Conservation (phyloP, 805 yeast genomes). For the Nadsonia fulvescens region DNA sequence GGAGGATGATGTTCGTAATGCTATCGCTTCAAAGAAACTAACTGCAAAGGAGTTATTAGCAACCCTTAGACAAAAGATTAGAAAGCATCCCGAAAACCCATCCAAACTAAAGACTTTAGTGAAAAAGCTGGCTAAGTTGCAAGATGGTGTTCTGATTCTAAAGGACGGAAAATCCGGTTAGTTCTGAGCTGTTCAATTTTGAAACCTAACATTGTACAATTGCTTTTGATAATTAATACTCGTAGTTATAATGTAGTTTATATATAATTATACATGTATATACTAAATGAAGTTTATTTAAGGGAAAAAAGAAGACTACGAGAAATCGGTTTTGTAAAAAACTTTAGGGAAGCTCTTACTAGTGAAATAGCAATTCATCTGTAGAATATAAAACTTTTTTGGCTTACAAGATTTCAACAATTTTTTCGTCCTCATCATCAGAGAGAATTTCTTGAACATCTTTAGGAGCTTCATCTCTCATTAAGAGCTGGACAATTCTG, state of each 20-base stretch:
- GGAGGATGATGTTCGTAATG: constrained; percentile 49
- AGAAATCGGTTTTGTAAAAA: too few species aligned
- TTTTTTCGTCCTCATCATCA: constrained; percentile 18
- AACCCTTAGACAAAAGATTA: constrained; percentile 42
- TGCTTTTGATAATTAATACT: too few species aligned
- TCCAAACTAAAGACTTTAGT: constrained; percentile 39
- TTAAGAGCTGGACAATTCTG: constrained; percentile 70
- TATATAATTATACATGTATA: too few species aligned
- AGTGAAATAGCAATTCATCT: too few species aligned
- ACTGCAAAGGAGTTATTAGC: constrained; percentile 47
- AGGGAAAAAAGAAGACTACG: too few species aligned
- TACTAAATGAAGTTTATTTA: too few species aligned
- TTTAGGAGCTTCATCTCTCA: constrained; percentile 63
- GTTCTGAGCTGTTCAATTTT: too few species aligned
- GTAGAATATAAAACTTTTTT: too few species aligned
- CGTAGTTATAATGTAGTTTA: too few species aligned
- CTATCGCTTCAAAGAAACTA: constrained; percentile 28
- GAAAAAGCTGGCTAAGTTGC: constrained; percentile 36
- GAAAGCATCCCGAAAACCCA: constrained; percentile 45
- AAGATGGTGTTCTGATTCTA: constrained; percentile 23
- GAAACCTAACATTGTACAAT: too few species aligned
- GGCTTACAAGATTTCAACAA: constrained; percentile 35
- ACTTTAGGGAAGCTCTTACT: too few species aligned
- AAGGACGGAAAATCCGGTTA: too few species aligned
- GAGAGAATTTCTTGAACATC: constrained; percentile 8